These are phyloP conservation scores for Actinomortierella ambigua DNA, from an alignment of 371 early-diverging fungal genomes.

Conservation along the genomic window DNA sequence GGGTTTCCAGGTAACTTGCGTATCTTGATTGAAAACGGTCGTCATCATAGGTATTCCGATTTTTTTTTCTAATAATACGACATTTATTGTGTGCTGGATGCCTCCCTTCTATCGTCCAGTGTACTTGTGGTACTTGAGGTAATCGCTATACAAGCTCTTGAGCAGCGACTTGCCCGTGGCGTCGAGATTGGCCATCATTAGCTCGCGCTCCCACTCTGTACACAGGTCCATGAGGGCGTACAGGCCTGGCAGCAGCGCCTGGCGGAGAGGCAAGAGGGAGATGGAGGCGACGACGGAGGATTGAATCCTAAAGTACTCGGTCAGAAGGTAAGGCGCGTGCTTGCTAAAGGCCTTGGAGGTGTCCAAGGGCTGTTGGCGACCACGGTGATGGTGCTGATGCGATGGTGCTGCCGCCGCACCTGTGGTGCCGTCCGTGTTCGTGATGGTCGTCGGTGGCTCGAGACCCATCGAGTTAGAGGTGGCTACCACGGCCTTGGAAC, in stretches of 20 bases:
- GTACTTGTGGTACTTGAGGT: slow-evolving; percentile 65
- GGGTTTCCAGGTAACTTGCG: too few species aligned
- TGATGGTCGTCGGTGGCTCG: slow-evolving; percentile 20
- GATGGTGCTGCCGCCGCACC: neutral
- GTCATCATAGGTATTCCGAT: too few species aligned
- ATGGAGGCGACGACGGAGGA: slow-evolving; percentile 61
- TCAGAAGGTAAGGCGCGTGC: slow-evolving; percentile 70
- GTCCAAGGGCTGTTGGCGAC: slow-evolving; percentile 20
- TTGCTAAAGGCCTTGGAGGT: slow-evolving; percentile 64
- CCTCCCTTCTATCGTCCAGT: slow-evolving; percentile 64
- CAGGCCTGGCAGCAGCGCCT: slow-evolving; percentile 62
- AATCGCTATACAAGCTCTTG: slow-evolving; percentile 61
- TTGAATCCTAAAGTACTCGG: slow-evolving; percentile 71
- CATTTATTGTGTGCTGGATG: too few species aligned
- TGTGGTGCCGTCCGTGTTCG: neutral
- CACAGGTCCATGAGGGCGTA: slow-evolving; percentile 76
- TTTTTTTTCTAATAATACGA: too few species aligned
- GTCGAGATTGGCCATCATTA: slow-evolving; percentile 68
- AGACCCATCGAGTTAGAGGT: slow-evolving; percentile 1
- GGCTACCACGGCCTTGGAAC: slow-evolving; percentile 30
- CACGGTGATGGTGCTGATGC: slow-evolving; percentile 11
- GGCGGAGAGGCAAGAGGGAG: slow-evolving; percentile 52
- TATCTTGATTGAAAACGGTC: too few species aligned
- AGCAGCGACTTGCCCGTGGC: slow-evolving; percentile 60
- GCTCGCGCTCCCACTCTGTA: slow-evolving; percentile 66